phyloP scores from a whole-genome alignment of 371 early-diverging fungal species.

The Mucor racemosus region DNA sequence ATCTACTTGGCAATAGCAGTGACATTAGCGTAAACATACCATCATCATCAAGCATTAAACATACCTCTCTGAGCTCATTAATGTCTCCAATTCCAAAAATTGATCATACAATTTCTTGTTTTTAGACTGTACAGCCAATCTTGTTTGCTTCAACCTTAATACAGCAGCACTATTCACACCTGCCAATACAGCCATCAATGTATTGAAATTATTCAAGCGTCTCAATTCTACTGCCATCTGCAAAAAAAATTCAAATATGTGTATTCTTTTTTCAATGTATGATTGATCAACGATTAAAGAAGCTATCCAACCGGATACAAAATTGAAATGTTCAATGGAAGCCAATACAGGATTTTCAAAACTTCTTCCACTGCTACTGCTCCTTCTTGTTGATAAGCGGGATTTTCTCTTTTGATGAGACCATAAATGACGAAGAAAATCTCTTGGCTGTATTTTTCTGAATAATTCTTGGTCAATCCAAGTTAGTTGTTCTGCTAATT shows the following conservation, averaged over 20 bases:
- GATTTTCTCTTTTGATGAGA: not conserved
- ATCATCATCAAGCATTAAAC: too few relatives aligned
- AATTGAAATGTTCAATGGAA: constrained; percentile 61
- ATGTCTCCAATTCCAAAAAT: constrained; percentile 57
- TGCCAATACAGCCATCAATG: constrained; percentile 74
- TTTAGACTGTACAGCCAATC: constrained; percentile 55
- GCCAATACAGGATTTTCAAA: constrained; percentile 41
- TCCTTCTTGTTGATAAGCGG: not conserved
- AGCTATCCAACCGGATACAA: constrained; percentile 66
- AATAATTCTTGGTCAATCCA: constrained; percentile 62
- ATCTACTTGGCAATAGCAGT: constrained; percentile 26
- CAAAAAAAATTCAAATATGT: constrained; percentile 65
- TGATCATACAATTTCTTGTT: constrained; percentile 54
- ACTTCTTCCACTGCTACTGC: not conserved
- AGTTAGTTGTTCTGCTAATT: constrained; percentile 67
- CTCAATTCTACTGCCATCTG: constrained; percentile 64
- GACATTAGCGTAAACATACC: too few relatives aligned
- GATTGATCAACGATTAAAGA: constrained; percentile 64
- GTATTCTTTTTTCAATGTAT: constrained; percentile 56
- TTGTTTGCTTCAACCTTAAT: constrained; percentile 62
- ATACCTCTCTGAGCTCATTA: constrained; percentile 68
- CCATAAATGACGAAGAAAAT: constrained; percentile 59
- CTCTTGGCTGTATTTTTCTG: constrained; percentile 47
- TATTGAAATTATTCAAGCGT: constrained; percentile 69
- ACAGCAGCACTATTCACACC: constrained; percentile 74